These are phyloP conservation scores for Triticum timopheevii DNA, from an alignment of 176 grass and related monocot species.

Conservation along the genomic window DNA sequence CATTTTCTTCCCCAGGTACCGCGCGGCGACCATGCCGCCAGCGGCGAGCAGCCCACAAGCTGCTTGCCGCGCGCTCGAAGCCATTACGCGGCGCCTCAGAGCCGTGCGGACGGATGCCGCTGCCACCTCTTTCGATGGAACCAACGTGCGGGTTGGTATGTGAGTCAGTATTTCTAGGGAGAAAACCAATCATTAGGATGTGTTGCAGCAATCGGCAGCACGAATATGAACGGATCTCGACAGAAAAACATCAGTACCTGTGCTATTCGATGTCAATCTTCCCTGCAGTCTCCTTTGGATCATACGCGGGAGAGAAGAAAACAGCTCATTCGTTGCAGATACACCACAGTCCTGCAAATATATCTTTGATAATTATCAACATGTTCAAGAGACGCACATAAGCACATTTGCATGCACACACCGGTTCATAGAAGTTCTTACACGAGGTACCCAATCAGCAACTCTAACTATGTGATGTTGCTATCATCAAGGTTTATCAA, in stretches of 20 bases:
- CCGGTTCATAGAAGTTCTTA: slow-evolving; percentile 29
- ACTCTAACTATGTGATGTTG: not conserved
- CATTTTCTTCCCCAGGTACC: slow-evolving; percentile 72
- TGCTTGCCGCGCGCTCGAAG: slow-evolving; percentile 73
- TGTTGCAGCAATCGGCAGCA: not conserved
- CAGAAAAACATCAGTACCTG: slow-evolving; percentile 23
- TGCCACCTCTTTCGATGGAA: slow-evolving; percentile 66
- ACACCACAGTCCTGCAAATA: slow-evolving; percentile 57
- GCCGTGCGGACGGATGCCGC: slow-evolving; percentile 52
- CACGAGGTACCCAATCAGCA: not conserved
- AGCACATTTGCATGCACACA: not conserved
- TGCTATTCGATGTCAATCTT: slow-evolving; percentile 1
- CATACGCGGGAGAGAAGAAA: slow-evolving; percentile 71
- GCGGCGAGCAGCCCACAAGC: slow-evolving; percentile 63
- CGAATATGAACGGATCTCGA: not conserved
- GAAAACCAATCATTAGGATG: not conserved
- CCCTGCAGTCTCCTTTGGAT: slow-evolving; percentile 46
- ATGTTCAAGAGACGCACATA: not conserved
- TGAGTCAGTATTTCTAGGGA: slow-evolving; percentile 38
- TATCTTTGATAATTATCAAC: not conserved
- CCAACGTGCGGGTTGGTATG: slow-evolving; percentile 4
- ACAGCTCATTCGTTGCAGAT: slow-evolving; percentile 53
- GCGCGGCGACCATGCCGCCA: slow-evolving; percentile 59
- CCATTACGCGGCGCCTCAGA: slow-evolving; percentile 56
- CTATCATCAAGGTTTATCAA: not conserved